Percentiles rank a stretch among this genome's conserved stretches.
Conservation (phyloP, 139 green algal species). For the Trebouxia sp. region DNA sequence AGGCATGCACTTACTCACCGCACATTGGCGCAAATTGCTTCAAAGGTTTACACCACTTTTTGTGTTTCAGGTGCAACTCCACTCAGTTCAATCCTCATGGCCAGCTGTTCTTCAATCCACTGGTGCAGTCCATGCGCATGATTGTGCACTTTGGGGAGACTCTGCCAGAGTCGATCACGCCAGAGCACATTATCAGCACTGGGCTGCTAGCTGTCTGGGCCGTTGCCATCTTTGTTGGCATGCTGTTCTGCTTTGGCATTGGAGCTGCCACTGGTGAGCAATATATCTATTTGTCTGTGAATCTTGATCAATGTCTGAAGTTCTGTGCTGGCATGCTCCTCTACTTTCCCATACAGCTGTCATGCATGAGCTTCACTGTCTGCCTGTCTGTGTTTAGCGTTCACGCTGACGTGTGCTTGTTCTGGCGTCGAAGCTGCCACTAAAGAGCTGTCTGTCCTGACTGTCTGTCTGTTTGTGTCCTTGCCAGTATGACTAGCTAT, state of each 20-base stretch:
- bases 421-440: too few species aligned
- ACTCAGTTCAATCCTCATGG: constrained; percentile 56
- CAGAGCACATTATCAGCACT: constrained; percentile 24
- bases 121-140: constrained; percentile 62
- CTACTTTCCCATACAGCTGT: too few species aligned
- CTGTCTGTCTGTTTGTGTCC: too few species aligned
- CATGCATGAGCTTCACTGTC: background rate
- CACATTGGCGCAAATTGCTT: background rate
- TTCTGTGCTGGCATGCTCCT: background rate
- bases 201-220: constrained; percentile 52
- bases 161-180: constrained; percentile 30
- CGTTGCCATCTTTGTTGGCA: constrained; percentile 53
- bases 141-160: constrained; percentile 69
- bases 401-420: background rate
- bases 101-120: constrained; percentile 72
- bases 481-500: too few species aligned
- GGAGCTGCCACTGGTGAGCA: constrained; percentile 56
- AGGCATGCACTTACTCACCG: background rate
- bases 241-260: constrained; percentile 71
- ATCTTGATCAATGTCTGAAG: background rate
- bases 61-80: constrained; percentile 42
- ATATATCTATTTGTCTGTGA: too few species aligned
- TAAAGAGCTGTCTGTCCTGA: too few species aligned
- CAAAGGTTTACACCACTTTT: background rate
- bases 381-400: background rate